Conservation (phyloP, 2,329 filamentous ascomycete genomes). For the Pezicula radicicola region DNA sequence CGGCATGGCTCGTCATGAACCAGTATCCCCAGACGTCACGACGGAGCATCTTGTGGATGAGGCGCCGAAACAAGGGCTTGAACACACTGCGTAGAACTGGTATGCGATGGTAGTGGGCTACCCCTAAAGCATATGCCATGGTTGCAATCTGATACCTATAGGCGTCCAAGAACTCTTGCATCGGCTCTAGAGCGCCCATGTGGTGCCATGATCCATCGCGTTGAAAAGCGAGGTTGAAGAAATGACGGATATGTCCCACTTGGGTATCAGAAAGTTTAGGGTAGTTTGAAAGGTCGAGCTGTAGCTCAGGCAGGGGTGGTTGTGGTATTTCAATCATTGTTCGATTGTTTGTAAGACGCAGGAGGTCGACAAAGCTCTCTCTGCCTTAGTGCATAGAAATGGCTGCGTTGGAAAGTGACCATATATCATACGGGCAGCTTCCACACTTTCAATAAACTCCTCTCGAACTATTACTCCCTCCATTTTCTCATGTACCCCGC, state of each 20-base stretch:
- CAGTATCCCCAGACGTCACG: slow-evolving; percentile 40
- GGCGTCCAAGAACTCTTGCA: slow-evolving; percentile 30
- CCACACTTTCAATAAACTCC: too few relatives aligned
- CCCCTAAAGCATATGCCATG: slow-evolving; percentile 35
- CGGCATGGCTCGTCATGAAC: slow-evolving; percentile 35
- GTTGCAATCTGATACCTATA: slow-evolving; percentile 12
- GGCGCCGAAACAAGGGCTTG: slow-evolving; percentile 29
- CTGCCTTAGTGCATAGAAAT: too few relatives aligned
- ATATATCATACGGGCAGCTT: too few relatives aligned
- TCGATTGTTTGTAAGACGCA: too few relatives aligned
- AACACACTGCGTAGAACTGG: slow-evolving; percentile 31
- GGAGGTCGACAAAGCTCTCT: too few relatives aligned
- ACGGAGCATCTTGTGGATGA: slow-evolving; percentile 40
- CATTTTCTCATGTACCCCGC: too few relatives aligned
- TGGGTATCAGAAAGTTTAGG: too few relatives aligned
- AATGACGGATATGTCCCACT: slow-evolving; percentile 33
- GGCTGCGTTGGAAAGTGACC: too few relatives aligned
- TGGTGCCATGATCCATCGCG: slow-evolving; percentile 27
- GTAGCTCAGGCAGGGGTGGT: too few relatives aligned
- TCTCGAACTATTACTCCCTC: too few relatives aligned
- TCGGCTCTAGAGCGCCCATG: slow-evolving; percentile 32
- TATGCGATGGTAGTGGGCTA: slow-evolving; percentile 36
- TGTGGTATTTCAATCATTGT: too few relatives aligned
- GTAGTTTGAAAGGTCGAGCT: too few relatives aligned
- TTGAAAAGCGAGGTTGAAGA: slow-evolving; percentile 30